These are phyloP conservation scores for Globisporangium cylindrosporum DNA, from an alignment of 352 stramenopile species.

Conservation along the genomic window DNA sequence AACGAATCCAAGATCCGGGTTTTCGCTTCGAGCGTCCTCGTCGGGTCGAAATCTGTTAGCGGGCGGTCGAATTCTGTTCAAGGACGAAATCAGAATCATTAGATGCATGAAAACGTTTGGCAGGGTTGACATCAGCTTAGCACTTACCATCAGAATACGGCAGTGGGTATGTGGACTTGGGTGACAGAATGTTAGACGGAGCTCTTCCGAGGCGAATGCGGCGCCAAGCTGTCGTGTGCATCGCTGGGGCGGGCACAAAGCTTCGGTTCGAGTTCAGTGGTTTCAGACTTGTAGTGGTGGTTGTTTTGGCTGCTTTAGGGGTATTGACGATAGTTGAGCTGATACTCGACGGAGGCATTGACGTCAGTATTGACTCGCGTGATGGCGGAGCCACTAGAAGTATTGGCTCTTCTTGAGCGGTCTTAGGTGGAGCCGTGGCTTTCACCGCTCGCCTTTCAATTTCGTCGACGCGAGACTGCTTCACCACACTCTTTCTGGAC, in stretches of 20 bases:
- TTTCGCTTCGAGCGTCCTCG: slow-evolving; percentile 24
- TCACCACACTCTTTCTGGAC: slow-evolving; percentile 13
- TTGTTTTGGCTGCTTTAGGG: background rate
- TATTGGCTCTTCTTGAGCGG: background rate
- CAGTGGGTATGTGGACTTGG: slow-evolving; percentile 4
- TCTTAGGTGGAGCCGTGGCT: background rate
- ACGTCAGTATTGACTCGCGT: slow-evolving; percentile 10
- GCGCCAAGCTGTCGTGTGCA: slow-evolving; percentile 28
- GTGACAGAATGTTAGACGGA: slow-evolving; percentile 26
- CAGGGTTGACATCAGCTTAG: background rate
- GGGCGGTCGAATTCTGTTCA: slow-evolving; percentile 34
- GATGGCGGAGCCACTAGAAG: background rate
- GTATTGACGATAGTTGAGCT: slow-evolving; percentile 6
- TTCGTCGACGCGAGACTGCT: slow-evolving; percentile 14
- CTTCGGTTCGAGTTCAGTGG: slow-evolving; percentile 3
- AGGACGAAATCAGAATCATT: background rate
- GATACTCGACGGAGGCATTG: slow-evolving; percentile 5
- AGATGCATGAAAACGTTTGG: background rate
- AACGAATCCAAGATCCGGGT: slow-evolving; percentile 29
- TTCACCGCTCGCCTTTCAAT: slow-evolving; percentile 10
- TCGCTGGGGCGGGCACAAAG: slow-evolving; percentile 11
- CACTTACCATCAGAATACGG: slow-evolving; percentile 15
- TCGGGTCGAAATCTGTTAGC: slow-evolving; percentile 38
- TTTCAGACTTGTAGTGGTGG: background rate
- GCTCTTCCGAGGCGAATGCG: slow-evolving; percentile 20